A percentile compares a stretch with the other conserved stretches of the same genome.
These are phyloP conservation scores for Viola odorata DNA, from an alignment of 345 rosid species.

Conservation along the genomic window DNA sequence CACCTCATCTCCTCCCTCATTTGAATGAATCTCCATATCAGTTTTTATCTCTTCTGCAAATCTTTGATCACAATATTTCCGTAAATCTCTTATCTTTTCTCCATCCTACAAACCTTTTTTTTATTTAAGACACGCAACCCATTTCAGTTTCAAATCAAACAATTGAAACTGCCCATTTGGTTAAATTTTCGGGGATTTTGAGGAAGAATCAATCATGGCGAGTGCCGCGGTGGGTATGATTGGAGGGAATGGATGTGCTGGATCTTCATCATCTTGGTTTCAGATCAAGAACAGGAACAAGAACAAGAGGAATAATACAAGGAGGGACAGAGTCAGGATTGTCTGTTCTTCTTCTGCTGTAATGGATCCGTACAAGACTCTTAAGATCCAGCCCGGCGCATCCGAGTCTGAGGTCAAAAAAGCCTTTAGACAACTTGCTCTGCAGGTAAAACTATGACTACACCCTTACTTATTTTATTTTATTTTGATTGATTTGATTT, in stretches of 20 bases:
- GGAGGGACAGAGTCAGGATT: slow-evolving; percentile 26
- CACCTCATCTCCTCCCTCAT: background rate
- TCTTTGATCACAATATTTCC: too few relatives aligned
- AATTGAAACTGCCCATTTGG: too few relatives aligned
- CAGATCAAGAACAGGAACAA: slow-evolving; percentile 22
- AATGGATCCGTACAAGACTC: slow-evolving; percentile 62
- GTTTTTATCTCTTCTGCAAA: too few relatives aligned
- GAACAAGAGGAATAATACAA: slow-evolving; percentile 22
- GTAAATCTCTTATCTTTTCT: too few relatives aligned
- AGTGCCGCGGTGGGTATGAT: slow-evolving; percentile 26
- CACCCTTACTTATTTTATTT: too few relatives aligned
- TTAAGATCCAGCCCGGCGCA: slow-evolving; percentile 66
- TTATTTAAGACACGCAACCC: too few relatives aligned
- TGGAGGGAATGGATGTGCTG: slow-evolving; percentile 40
- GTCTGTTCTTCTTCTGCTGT: slow-evolving; percentile 34
- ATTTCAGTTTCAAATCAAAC: too few relatives aligned
- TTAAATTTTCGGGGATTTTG: background rate
- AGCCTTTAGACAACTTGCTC: slow-evolving; percentile 79
- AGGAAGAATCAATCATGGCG: slow-evolving; percentile 1
- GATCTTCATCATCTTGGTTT: slow-evolving; percentile 41
- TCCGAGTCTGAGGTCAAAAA: slow-evolving; percentile 82
- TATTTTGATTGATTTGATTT: background rate
- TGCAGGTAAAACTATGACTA: slow-evolving; percentile 50
- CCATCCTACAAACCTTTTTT: too few relatives aligned
- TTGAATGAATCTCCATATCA: background rate